These are phyloP conservation scores for Epichloe glyceriae DNA, from an alignment of 2,329 filamentous ascomycete genomes.

Conservation along the genomic window DNA sequence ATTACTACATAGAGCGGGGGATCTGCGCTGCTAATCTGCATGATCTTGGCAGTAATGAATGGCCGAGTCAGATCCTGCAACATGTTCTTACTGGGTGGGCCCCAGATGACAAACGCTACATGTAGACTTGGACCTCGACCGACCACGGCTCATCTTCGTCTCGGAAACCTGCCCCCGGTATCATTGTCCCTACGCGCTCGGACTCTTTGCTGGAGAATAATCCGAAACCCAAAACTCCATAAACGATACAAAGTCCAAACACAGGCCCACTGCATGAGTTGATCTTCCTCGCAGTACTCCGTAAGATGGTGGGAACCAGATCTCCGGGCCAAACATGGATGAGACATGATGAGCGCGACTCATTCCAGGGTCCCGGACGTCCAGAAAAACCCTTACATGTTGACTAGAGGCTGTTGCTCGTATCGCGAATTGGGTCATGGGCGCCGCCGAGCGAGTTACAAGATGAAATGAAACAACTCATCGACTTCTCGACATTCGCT, in stretches of 20 bases:
- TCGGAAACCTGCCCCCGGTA: no score
- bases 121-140: no score
- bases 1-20: no score
- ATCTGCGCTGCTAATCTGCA: no score
- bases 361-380: neutral
- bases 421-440: neutral
- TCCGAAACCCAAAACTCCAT: no score
- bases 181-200: no score
- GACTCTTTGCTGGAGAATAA: no score
- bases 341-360: neutral
- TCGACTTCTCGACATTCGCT: neutral
- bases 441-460: neutral
- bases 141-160: no score
- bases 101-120: no score
- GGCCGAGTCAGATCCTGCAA: no score
- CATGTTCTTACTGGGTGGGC: no score
- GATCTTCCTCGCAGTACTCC: neutral
- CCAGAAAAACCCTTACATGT: neutral
- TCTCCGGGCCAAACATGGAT: neutral
- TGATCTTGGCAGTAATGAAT: no score
- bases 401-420: neutral
- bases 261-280: neutral
- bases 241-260: neutral
- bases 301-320: neutral
- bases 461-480: neutral